A percentile compares a stretch with the other conserved stretches of the same genome.
phyloP scores from a whole-genome alignment of 2,329 filamentous ascomycete genomes.

The Apiospora pterosperma region DNA sequence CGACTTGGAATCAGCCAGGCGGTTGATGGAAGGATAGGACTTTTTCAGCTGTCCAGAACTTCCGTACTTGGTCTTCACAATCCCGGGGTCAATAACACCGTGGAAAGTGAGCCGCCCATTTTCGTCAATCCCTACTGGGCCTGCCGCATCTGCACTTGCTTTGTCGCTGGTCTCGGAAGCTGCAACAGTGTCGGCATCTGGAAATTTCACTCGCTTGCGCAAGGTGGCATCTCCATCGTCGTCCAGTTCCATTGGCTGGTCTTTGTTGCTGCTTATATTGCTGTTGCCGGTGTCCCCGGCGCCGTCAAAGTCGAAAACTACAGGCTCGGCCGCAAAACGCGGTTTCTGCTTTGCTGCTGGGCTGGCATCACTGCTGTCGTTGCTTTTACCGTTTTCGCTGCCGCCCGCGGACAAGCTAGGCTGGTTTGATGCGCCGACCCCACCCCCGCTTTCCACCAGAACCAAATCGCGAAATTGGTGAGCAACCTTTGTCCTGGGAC shows the following conservation, averaged over 20 bases:
- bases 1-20: conserved; percentile 35
- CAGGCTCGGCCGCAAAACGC: conserved; percentile 9
- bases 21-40: conserved; percentile 36
- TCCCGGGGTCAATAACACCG: conserved; percentile 18
- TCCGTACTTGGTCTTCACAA: conserved; percentile 8
- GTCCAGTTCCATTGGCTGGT: conserved; percentile 23
- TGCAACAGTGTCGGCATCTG: conserved; percentile 19
- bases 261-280: conserved; percentile 2
- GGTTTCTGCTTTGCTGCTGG: not conserved
- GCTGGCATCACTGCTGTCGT: conserved; percentile 10
- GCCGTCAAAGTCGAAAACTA: conserved; percentile 26
- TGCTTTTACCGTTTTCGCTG: conserved; percentile 9
- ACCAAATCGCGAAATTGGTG: conserved; percentile 50
- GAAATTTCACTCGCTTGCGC: conserved; percentile 37
- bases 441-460: conserved; percentile 42
- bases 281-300: conserved; percentile 7
- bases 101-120: conserved; percentile 15
- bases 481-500: conserved; percentile 50
- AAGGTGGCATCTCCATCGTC: conserved; percentile 26
- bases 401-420: conserved; percentile 8
- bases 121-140: conserved; percentile 13
- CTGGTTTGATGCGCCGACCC: conserved; percentile 26
- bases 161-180: conserved; percentile 11
- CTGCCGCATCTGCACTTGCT: conserved; percentile 9
- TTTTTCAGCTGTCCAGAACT: conserved; percentile 23